Percentiles rank a stretch among this genome's conserved stretches.
Evolutionary conservation across 345 rosid genomes (phyloP).

Genomic region (Pugionium cornutum): DNA sequence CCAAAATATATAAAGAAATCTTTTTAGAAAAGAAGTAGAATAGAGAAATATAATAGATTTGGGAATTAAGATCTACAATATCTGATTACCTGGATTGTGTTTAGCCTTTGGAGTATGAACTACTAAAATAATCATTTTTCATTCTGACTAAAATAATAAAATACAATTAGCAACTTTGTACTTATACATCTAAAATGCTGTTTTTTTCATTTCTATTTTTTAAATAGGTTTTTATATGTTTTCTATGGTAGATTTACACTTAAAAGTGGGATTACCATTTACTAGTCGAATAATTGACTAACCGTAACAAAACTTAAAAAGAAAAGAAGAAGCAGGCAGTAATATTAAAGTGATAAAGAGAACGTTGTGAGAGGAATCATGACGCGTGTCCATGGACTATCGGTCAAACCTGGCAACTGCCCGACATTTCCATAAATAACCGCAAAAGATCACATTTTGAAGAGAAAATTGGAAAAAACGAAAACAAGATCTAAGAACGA

Average conservation of each 20-base stretch:
- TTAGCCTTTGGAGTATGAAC: not conserved
- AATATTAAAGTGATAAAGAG: conserved; percentile 14
- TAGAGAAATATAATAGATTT: not conserved
- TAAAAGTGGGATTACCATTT: too few species aligned
- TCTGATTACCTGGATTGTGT: conserved; percentile 1
- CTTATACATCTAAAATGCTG: not conserved
- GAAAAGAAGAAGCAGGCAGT: not conserved
- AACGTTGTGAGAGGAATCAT: conserved; percentile 17
- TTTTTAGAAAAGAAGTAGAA: too few species aligned
- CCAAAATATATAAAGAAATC: too few species aligned
- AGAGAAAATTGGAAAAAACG: not conserved
- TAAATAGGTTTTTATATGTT: too few species aligned
- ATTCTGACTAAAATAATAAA: not conserved
- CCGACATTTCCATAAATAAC: conserved; percentile 31
- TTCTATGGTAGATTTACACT: too few species aligned
- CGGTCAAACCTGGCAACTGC: conserved; percentile 41
- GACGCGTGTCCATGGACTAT: conserved; percentile 32
- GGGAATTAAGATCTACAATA: not conserved
- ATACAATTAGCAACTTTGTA: not conserved
- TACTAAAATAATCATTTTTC: not conserved
- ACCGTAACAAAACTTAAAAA: not conserved
- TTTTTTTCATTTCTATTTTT: not conserved
- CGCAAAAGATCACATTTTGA: conserved; percentile 9
- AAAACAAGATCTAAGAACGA: conserved; percentile 7
- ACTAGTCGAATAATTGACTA: not conserved